These are phyloP conservation scores for Lunularia cruciata DNA, from an alignment of 225 moss, liverwort and hornwort species.

Conservation along the genomic window DNA sequence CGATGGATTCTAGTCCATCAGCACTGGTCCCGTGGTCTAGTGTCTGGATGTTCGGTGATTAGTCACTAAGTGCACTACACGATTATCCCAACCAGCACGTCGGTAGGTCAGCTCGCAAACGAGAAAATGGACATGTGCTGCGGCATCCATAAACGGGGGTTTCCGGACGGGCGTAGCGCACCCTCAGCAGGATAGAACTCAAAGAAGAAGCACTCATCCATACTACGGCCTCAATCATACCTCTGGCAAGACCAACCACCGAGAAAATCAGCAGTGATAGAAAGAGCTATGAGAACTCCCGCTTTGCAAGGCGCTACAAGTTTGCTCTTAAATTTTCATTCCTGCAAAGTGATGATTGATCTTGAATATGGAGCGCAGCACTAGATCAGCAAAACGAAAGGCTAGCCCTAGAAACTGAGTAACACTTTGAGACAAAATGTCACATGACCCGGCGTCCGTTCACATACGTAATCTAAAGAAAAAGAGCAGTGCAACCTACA, in stretches of 20 bases:
- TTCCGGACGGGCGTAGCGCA: neutral
- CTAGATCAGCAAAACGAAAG: neutral
- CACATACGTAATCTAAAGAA: too few species aligned
- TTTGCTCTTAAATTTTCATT: too few species aligned
- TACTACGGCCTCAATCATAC: neutral
- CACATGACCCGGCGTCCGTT: too few species aligned
- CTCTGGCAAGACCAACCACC: neutral
- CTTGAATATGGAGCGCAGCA: neutral
- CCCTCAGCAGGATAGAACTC: neutral
- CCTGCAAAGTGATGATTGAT: neutral
- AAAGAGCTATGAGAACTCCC: neutral
- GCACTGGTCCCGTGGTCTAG: constrained; percentile 24
- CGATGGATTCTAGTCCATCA: constrained; percentile 46
- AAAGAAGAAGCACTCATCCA: neutral
- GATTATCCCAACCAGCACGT: constrained; percentile 25
- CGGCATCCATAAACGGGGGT: constrained; percentile 31
- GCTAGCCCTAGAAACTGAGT: neutral
- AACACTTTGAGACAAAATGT: neutral
- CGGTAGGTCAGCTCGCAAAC: constrained; percentile 27
- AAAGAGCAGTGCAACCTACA: too few species aligned
- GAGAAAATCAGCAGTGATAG: neutral
- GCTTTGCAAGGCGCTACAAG: too few species aligned
- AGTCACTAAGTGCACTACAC: neutral
- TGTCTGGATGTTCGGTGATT: neutral
- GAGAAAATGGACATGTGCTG: constrained; percentile 11